These are phyloP conservation scores for Calamus simplicifolius DNA, from an alignment of 176 grass and related monocot species.

Conservation along the genomic window DNA sequence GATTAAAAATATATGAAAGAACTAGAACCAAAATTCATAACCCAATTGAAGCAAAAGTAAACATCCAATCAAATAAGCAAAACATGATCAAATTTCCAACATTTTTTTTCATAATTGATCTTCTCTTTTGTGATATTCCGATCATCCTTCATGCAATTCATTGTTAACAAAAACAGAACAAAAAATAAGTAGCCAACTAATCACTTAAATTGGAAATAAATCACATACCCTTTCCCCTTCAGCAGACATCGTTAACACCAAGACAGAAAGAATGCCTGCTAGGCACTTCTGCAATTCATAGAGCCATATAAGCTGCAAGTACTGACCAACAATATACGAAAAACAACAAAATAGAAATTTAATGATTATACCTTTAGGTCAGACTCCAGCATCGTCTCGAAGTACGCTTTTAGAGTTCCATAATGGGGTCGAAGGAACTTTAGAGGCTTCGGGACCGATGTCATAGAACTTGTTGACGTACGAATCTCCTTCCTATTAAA, in stretches of 20 bases:
- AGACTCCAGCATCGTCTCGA: slow-evolving; percentile 61
- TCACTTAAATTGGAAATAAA: neutral
- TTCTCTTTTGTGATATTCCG: too few relatives aligned
- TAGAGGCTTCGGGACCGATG: slow-evolving; percentile 86
- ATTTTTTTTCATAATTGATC: too few relatives aligned
- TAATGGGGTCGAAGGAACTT: slow-evolving; percentile 94
- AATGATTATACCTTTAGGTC: slow-evolving; percentile 55
- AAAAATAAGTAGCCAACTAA: neutral
- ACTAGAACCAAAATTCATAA: too few relatives aligned
- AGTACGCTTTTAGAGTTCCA: slow-evolving; percentile 72
- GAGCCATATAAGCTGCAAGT: neutral
- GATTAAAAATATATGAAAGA: too few relatives aligned
- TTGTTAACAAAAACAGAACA: neutral
- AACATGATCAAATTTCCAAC: too few relatives aligned
- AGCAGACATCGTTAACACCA: slow-evolving; percentile 82
- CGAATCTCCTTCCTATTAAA: slow-evolving; percentile 69
- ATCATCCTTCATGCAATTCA: neutral
- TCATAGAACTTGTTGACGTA: slow-evolving; percentile 93
- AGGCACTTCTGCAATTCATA: slow-evolving; percentile 55
- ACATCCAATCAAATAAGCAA: too few relatives aligned
- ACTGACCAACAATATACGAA: neutral
- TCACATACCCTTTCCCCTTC: slow-evolving; percentile 88
- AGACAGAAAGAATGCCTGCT: slow-evolving; percentile 77
- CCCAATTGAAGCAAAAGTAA: too few relatives aligned
- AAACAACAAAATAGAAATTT: neutral